These are phyloP conservation scores for Gaeumannomyces tritici DNA, from an alignment of 2,329 filamentous ascomycete species.

Conservation along the genomic window DNA sequence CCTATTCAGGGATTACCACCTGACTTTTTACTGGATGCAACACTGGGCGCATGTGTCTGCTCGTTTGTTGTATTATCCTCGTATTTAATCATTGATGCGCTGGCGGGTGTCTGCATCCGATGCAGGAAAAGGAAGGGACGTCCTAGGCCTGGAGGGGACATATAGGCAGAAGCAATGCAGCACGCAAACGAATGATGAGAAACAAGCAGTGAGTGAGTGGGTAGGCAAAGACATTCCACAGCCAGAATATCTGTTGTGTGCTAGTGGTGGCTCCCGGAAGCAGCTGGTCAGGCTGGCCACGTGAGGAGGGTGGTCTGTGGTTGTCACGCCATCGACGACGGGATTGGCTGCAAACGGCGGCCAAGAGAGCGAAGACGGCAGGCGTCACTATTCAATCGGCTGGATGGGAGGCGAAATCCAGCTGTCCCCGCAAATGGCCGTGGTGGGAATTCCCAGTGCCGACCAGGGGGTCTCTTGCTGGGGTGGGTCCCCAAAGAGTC, in stretches of 20 bases:
- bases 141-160: background rate
- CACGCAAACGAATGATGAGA: background rate
- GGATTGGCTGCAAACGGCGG: background rate
- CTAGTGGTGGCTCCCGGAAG: background rate
- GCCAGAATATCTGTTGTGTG: background rate
- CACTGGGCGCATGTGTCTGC: background rate
- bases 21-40: background rate
- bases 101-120: background rate
- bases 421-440: background rate
- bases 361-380: background rate
- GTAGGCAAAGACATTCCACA: background rate
- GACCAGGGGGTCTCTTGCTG: background rate
- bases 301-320: background rate
- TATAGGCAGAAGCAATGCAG: background rate
- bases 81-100: background rate
- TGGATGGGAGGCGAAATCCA: background rate
- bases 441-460: background rate
- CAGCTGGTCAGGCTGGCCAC: background rate
- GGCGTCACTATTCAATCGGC: background rate
- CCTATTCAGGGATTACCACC: too few relatives aligned
- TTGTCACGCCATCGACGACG: background rate
- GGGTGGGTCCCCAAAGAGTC: too few relatives aligned
- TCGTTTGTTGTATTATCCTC: background rate
- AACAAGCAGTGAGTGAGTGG: background rate
- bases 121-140: background rate